Evolutionary conservation across 1,284 basidiomycete species (phyloP), one percentile per base, ranked within the genome.

Genomic region (Trametes sp.): DNA sequence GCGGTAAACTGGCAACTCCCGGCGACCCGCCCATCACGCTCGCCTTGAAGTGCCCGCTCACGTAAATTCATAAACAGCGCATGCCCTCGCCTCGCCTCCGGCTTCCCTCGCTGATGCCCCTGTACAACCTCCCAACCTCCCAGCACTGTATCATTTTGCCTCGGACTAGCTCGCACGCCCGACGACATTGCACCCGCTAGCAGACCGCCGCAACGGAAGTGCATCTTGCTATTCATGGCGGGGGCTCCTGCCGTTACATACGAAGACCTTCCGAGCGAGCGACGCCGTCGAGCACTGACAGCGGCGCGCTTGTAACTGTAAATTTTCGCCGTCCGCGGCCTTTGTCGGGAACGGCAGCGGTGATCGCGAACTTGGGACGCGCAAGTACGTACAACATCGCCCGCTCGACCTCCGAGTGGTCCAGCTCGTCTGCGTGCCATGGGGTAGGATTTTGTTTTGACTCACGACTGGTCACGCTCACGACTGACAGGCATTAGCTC

Each of bases 231-330:
- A 45, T 45, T 45, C 19, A 8, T 24, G 42, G 42, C 21, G 42
- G 42, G 24, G 21, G 21, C 9, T 24, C 35, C 23, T 21, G n/a
- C 23, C 45, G 16, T 16, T 29, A 33, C 3, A n/a, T 3, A 31
- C 48, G n/a, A n/a, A n/a, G n/a, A n/a, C n/a, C 48, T 49, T 49
- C 48, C 48, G 19, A 33, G 48, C 48, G 19, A 31, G 28, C 48
- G 48, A 28, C 19, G 48, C 48, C n/a, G n/a, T n/a, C n/a, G n/a
- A 24, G 4, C 45, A 24, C 45, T 49, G 48, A 49, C 48, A 49
- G 48, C 48, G 45, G 45, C 45, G 28, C 26, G 26, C 26, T 4
- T 10, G 28, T 19, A 6, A 6, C 6, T 5, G 38, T 8, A 49
- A 49, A 49, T 10, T 46, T 46, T 46, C 24, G 23, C 24, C 45